These are phyloP conservation scores for Coemansia sp. DNA, from an alignment of 192 early-diverging fungal genomes.

Conservation along the genomic window DNA sequence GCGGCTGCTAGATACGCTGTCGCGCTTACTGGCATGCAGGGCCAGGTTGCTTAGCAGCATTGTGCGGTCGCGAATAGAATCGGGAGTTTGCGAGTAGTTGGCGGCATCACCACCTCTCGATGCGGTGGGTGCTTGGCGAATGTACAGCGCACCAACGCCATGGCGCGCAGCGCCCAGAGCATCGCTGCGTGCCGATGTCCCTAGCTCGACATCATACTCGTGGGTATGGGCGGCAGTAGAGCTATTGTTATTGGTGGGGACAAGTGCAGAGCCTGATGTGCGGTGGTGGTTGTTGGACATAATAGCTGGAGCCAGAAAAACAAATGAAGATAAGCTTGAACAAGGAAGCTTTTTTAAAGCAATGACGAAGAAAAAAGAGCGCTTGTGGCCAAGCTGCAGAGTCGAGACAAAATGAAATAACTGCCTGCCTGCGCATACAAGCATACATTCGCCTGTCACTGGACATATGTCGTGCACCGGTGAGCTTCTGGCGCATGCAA, in stretches of 20 bases:
- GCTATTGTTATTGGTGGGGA: background rate
- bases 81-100: constrained; percentile 47
- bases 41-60: constrained; percentile 39
- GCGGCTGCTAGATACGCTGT: constrained; percentile 18
- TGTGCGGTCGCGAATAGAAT: constrained; percentile 49
- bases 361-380: background rate
- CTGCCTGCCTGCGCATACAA: too few species aligned
- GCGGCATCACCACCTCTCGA: constrained; percentile 7
- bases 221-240: background rate
- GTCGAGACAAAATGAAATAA: background rate
- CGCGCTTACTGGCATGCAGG: constrained; percentile 23
- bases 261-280: constrained; percentile 4
- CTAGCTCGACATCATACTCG: constrained; percentile 20
- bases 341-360: too few species aligned
- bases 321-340: background rate
- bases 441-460: too few species aligned
- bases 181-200: constrained; percentile 27
- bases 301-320: background rate
- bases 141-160: constrained; percentile 24
- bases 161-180: constrained; percentile 17
- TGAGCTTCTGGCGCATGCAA: too few species aligned
- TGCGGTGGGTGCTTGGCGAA: constrained; percentile 13
- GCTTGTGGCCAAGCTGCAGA: background rate
- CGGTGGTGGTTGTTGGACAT: constrained; percentile 4
- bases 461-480: too few species aligned